Evolutionary conservation across 331 rosid species (phyloP), one percentile per base, ranked within the genome.

Genomic region (Phaseolus coccineus): DNA sequence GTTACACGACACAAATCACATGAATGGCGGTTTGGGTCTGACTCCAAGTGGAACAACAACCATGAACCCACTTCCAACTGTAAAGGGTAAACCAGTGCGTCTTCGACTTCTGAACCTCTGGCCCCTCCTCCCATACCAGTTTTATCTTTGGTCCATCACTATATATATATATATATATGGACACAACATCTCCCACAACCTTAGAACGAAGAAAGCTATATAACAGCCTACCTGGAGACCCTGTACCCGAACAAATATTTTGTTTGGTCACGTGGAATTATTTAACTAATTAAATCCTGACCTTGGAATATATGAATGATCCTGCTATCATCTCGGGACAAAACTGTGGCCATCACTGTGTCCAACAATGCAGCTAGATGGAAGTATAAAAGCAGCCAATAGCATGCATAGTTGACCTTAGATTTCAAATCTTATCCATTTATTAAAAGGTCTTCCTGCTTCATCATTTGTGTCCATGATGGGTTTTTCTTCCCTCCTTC

Each of bases 21-120:
- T 85, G 85, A 74, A 74, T 51, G 69, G 55, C 56, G 78, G 73
- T 22, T 74, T 68, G 79, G 55, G 77, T 67, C 47, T 46, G 22
- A 14, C 52, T 33, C 27, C 71, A 70, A 15, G 16, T 2, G 25
- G 62, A 65, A 63, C 74, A 22, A 19, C 71, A 66, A 27, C 59
- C 74, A 8, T 27, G 51, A 22, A 50, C 78, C 56, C 79, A 61
- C 70, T 37, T 73, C 71, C 83, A 77, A 63, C 79, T 56, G 73
- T 25, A 70, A 81, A 28, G 69, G 8, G 12, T 62, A 63, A 63
- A 33, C 22, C 69, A 27, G 25, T 74, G 3, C 46, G 72, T 67
- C 55, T 67, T 66, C 1, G n/a, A 66, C 71, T 40, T 9, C 0
- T 58, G 69, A 58, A 58, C 56, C 44, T 42, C 44, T 15, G 67